Conservation (phyloP, 2,329 filamentous ascomycete genomes). For the Aspergillus ustus region DNA sequence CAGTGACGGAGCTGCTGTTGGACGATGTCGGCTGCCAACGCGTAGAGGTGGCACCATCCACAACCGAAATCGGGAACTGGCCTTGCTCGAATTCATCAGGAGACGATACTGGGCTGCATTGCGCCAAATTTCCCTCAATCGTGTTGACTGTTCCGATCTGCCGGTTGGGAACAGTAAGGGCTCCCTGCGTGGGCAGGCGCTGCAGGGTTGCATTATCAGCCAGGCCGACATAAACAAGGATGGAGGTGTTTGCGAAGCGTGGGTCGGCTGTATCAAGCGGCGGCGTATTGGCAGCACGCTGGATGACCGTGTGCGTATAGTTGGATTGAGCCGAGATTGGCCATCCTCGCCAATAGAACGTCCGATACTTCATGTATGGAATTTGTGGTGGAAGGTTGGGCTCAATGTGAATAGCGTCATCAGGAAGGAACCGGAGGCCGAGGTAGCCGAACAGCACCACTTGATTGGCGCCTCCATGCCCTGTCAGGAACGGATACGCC, state of each 20-base stretch:
- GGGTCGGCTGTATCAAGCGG: conserved; percentile 58
- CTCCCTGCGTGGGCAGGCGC: conserved; percentile 53
- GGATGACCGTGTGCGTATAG: conserved; percentile 66
- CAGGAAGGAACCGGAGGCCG: conserved; percentile 64
- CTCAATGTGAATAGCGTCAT: conserved; percentile 63
- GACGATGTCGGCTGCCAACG: conserved; percentile 68
- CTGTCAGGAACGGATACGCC: conserved; percentile 73
- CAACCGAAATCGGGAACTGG: conserved; percentile 70
- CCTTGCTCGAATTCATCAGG: conserved; percentile 59
- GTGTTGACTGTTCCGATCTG: conserved; percentile 60
- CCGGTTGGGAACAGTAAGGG: conserved; percentile 63
- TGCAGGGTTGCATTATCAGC: conserved; percentile 49
- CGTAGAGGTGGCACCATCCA: conserved; percentile 69
- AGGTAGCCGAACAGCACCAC: conserved; percentile 71
- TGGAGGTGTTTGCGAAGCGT: conserved; percentile 57
- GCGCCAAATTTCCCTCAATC: conserved; percentile 63
- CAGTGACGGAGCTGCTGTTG: conserved; percentile 58
- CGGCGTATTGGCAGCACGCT: conserved; percentile 52
- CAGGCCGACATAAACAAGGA: conserved; percentile 63
- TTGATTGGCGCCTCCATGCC: conserved; percentile 71
- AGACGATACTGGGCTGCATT: conserved; percentile 63
- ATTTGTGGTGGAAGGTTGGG: conserved; percentile 70
- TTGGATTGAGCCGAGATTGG: conserved; percentile 66
- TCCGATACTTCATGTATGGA: conserved; percentile 62
- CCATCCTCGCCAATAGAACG: conserved; percentile 69